Conservation (phyloP, 805 yeast species). For the Lipomyces starkeyi region DNA sequence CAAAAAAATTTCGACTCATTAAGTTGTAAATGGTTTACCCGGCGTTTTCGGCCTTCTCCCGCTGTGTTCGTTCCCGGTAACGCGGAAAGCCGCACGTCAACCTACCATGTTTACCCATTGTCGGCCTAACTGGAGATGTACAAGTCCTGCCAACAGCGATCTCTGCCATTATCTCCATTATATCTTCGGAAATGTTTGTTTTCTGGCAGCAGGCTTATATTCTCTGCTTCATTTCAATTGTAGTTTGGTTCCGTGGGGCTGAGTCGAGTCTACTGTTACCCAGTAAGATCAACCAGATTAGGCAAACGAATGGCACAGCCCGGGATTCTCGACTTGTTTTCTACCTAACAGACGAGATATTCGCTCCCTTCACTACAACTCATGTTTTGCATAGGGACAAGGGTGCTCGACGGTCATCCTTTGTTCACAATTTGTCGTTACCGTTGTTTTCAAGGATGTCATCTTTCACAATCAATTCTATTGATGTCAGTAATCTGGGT, state of each 20-base stretch:
- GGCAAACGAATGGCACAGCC: not conserved
- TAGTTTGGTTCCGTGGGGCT: not conserved
- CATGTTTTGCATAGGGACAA: not conserved
- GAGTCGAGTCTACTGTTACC: not conserved
- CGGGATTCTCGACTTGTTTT: not conserved
- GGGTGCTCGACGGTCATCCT: not conserved
- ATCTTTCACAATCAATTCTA: not conserved
- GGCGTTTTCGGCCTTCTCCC: too few relatives aligned
- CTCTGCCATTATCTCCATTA: not conserved
- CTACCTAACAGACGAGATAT: not conserved
- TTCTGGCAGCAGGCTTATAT: not conserved
- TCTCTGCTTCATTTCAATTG: not conserved
- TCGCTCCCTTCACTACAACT: not conserved
- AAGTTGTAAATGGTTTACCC: too few relatives aligned
- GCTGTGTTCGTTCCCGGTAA: too few relatives aligned
- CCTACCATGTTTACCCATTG: too few relatives aligned
- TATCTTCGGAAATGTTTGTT: not conserved
- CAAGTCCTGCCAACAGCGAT: too few relatives aligned
- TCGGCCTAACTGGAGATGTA: not conserved
- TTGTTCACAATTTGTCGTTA: not conserved
- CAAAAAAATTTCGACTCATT: too few relatives aligned
- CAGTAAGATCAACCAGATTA: not conserved
- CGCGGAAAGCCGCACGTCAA: too few relatives aligned
- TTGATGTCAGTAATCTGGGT: not conserved
- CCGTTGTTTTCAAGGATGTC: not conserved